Percentiles rank a stretch among this genome's conserved stretches.
phyloP scores from a whole-genome alignment of 2,329 filamentous ascomycete species.

The Coniosporium uncinatum region DNA sequence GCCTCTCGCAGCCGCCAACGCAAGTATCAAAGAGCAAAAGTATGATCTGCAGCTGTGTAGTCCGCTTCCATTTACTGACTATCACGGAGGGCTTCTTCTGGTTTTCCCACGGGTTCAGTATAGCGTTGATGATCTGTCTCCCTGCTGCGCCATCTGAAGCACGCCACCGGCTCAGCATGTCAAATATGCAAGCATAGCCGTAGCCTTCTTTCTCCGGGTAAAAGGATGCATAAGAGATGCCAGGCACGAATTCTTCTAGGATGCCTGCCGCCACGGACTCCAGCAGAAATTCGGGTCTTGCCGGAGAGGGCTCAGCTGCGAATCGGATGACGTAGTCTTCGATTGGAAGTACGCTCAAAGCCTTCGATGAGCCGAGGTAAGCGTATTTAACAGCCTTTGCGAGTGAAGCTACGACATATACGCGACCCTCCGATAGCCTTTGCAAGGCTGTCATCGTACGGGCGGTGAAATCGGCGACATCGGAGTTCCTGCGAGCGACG shows the following conservation, averaged over 20 bases:
- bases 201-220: neutral
- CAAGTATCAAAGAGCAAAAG: slow-evolving; percentile 31
- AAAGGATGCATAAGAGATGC: neutral
- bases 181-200: slow-evolving; percentile 27
- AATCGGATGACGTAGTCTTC: slow-evolving; percentile 31
- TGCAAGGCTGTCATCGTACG: slow-evolving; percentile 18
- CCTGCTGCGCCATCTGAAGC: slow-evolving; percentile 14
- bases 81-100: slow-evolving; percentile 36
- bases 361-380: slow-evolving; percentile 16
- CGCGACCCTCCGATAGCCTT: slow-evolving; percentile 21
- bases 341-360: slow-evolving; percentile 23
- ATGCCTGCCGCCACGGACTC: slow-evolving; percentile 30
- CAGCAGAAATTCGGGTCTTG: slow-evolving; percentile 36
- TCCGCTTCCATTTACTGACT: slow-evolving; percentile 41
- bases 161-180: slow-evolving; percentile 33
- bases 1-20: neutral
- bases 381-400: slow-evolving; percentile 21
- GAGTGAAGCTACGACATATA: slow-evolving; percentile 23
- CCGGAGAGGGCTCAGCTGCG: slow-evolving; percentile 30
- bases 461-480: slow-evolving; percentile 13
- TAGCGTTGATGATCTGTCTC: slow-evolving; percentile 20
- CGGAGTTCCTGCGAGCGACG: slow-evolving; percentile 8
- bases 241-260: slow-evolving; percentile 4
- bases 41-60: slow-evolving; percentile 39
- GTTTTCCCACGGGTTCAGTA: slow-evolving; percentile 33